A percentile compares a stretch with the other conserved stretches of the same genome.
These are phyloP conservation scores for Fusarium pseudograminearum DNA, from an alignment of 2,329 filamentous ascomycete genomes.

Conservation along the genomic window DNA sequence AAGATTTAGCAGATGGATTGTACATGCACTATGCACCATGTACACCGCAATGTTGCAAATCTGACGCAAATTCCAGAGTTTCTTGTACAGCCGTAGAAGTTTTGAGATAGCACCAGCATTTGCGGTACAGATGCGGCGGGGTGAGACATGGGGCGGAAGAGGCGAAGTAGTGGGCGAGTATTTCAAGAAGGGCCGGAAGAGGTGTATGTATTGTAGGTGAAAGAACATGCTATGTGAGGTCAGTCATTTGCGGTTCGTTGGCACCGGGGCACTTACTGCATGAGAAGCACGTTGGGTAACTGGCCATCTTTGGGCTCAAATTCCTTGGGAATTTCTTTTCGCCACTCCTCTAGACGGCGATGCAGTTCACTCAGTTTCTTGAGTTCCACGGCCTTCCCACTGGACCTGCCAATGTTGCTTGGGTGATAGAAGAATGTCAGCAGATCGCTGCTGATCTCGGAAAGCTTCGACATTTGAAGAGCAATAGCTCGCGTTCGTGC, in stretches of 20 bases:
- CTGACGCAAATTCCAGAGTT: constrained; percentile 88
- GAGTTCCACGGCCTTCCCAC: constrained; percentile 84
- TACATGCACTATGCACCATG: constrained; percentile 93
- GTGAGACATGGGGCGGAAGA: constrained; percentile 87
- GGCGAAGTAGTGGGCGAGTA: constrained; percentile 86
- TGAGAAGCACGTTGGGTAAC: constrained; percentile 81
- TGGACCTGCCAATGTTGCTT: constrained; percentile 69
- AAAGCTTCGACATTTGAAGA: constrained; percentile 83
- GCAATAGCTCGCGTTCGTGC: constrained; percentile 85
- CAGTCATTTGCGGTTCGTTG: constrained; percentile 2
- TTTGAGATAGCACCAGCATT: constrained; percentile 93
- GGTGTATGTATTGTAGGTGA: constrained; percentile 92
- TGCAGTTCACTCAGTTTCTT: constrained; percentile 95
- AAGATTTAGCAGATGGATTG: constrained; percentile 91
- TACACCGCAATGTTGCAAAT: constrained; percentile 98
- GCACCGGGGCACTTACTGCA: constrained; percentile 76
- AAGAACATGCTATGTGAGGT: constrained; percentile 85
- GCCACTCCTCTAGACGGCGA: constrained; percentile 90
- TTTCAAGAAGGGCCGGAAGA: constrained; percentile 95
- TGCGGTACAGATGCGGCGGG: constrained; percentile 89
- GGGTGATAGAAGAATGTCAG: constrained; percentile 93
- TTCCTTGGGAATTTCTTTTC: constrained; percentile 83
- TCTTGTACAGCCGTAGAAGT: constrained; percentile 93
- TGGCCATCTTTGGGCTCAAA: constrained; percentile 91
- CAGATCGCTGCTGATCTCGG: constrained; percentile 93